These are phyloP conservation scores for Cinchona pubescens DNA, from an alignment of 257 asterid genomes.

Conservation along the genomic window DNA sequence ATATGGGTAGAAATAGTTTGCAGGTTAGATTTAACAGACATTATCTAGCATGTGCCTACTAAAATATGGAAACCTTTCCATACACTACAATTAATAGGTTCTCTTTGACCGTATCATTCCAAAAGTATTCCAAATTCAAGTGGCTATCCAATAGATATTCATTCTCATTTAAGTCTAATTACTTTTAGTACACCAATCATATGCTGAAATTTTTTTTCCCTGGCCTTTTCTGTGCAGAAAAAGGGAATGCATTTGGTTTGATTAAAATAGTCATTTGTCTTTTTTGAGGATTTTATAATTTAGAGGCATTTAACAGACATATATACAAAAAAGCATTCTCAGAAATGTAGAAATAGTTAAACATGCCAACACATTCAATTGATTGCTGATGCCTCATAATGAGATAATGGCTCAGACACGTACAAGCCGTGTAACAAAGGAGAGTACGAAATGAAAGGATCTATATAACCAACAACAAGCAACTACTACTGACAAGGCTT, in stretches of 20 bases:
- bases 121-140: neutral
- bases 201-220: too few relatives aligned
- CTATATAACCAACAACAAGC: neutral
- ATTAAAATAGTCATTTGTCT: too few relatives aligned
- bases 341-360: neutral
- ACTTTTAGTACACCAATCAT: neutral
- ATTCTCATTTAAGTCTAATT: neutral
- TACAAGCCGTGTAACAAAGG: neutral
- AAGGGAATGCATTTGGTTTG: neutral
- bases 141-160: neutral
- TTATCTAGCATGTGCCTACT: neutral
- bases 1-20: too few relatives aligned
- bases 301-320: too few relatives aligned
- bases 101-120: too few relatives aligned
- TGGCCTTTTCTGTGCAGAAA: neutral
- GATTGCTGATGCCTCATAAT: neutral
- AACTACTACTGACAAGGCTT: neutral
- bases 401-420: too few relatives aligned
- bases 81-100: neutral
- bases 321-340: neutral
- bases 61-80: neutral
- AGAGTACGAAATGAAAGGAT: too few relatives aligned
- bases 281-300: neutral
- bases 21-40: neutral
- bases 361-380: neutral